Evolutionary conservation across 306 rosid genomes (phyloP), one percentile per base, ranked within the genome.

Genomic region (Sechiopsis laciniata): DNA sequence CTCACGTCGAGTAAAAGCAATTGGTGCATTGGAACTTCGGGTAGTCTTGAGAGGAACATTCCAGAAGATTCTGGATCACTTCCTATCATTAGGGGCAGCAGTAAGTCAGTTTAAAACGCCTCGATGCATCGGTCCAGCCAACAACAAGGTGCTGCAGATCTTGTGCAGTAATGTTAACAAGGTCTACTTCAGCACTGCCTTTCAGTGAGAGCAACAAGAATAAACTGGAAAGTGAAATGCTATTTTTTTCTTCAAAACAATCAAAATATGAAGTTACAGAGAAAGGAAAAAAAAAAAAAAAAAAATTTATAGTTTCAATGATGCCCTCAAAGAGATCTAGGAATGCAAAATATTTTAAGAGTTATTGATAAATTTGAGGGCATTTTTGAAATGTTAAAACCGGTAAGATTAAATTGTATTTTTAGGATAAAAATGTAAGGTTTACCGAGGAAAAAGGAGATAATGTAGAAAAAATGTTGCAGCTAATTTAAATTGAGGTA

Each of bases 61-160:
- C 73, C 90, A 80, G 72, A 84, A 82, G 85, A 78, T 93, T 73
- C 89, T 88, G 6, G 87, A 87, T 16, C 90, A 90, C 79, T 89
- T 9, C 82, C 75, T 93, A 9, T 80, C 75, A 35, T 80, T 75
- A 74, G 97, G 96, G 32, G 71, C 84, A 13, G 87, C 91, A 7
- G 89, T 82, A 24, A 88, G 87, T 73, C 98, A 90, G 84, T 90
- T 84, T 76, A 93, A 90, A 86, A 84, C 93, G 50, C 96, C 96
- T 20, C 82, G 98, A 58, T 88, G 87, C 75, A 84, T 90, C 15
- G 90, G 86, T 7, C 83, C 82, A 35, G 66, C 76, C 3, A 89
- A 93, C 77, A 72, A 14, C 16, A 64, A 3, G 73, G 90, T 90
- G 79, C 76, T 90, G 84, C 90, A 87, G 77, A 87, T 90, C 78